Evolutionary conservation across 805 yeast genomes (phyloP), one percentile per base, ranked within the genome.

Genomic region (Metschnikowia proteae): DNA sequence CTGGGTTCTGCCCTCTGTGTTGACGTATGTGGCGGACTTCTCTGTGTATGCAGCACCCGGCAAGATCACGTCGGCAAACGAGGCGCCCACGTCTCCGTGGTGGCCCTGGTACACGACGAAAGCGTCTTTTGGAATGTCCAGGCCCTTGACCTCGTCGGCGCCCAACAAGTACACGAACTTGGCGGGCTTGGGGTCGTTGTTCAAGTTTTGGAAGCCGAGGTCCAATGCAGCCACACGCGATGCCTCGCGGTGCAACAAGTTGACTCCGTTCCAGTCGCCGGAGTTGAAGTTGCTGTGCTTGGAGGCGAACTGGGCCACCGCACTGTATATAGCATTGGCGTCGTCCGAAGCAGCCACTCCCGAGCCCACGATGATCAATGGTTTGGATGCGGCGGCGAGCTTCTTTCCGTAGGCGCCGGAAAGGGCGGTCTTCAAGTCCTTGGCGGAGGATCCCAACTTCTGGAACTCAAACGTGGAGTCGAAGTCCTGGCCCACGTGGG

Each of bases 11-110:
- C 96, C 96, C 72, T 88, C 96, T 34, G 96, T 88, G 72, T 88
- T 88, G 55, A 88, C 91, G 67, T 80, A 88, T 4, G 94, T 88
- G 49, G 87, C 90, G 27, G 82, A 73, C 70, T 88, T 88, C 68
- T 88, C 96, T 35, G 96, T 88, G 78, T 84, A 88, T 35, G 96
- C 96, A 32, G 91, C 78, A 42, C 91, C 91, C 40, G 96, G 96
- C 57, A 88, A 78, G 51, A 88, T 79, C 39, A 88, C 95, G 66
- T 88, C 96, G 39, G 96, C 96, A 58, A 81, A 79, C 6, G 92
- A 83, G 28, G 96, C 96, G 58, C 96, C 96, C 23, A 79, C 67
- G 60, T 88, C 96, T 71, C 96, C 96, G 69, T 88, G 96, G 69
- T 88, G 96, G 48, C 96, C 96, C 71, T 88, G 89, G 71, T 88